phyloP scores from a whole-genome alignment of 306 rosid species.

The Vachellia pachyceras region DNA sequence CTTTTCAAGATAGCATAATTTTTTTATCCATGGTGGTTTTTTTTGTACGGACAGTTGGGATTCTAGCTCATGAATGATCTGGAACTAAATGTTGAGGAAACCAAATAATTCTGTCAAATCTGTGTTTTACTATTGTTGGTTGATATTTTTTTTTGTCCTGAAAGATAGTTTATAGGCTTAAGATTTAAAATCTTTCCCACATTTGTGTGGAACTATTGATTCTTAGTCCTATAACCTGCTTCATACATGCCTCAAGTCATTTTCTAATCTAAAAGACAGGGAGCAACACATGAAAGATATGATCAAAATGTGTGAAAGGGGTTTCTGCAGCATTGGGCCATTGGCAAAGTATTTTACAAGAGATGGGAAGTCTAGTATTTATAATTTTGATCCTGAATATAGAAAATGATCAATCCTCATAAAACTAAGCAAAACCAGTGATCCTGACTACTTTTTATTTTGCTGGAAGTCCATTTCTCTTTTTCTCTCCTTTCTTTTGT shows the following conservation, averaged over 20 bases:
- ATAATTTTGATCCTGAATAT: conserved; percentile 20
- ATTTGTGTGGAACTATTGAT: background rate
- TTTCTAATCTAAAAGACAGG: background rate
- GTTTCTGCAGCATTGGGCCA: background rate
- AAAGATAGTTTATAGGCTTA: conserved; percentile 19
- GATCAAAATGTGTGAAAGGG: background rate
- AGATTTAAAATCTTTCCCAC: background rate
- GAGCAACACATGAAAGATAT: background rate
- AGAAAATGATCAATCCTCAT: conserved; percentile 11
- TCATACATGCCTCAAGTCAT: background rate
- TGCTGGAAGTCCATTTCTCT: conserved; percentile 9
- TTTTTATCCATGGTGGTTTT: background rate
- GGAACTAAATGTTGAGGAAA: background rate
- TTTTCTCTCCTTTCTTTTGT: background rate
- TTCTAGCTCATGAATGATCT: background rate
- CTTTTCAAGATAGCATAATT: background rate
- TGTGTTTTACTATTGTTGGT: background rate
- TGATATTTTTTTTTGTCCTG: conserved; percentile 1
- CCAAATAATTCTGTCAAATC: background rate
- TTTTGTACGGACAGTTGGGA: background rate
- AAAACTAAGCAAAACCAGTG: background rate
- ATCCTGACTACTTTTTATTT: background rate
- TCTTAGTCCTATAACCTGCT: background rate
- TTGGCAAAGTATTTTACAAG: background rate
- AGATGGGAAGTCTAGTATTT: background rate